These are phyloP conservation scores for Chlamydomonas sphaeroides DNA, from an alignment of 139 green algal genomes.

Conservation along the genomic window DNA sequence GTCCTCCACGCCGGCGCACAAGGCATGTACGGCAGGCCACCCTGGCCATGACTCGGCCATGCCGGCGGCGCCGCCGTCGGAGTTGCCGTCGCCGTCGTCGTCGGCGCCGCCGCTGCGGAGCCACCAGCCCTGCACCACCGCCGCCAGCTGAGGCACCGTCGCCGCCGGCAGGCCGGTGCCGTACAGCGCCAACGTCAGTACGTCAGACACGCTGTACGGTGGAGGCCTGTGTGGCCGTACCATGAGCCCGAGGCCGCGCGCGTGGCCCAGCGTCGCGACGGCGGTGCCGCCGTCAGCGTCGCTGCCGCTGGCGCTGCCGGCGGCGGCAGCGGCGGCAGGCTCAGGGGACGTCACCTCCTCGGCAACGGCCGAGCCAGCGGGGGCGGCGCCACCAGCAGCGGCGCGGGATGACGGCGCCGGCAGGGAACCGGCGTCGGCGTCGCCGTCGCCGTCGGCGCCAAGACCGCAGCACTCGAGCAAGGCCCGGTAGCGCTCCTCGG, in stretches of 20 bases:
- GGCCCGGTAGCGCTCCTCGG: no score
- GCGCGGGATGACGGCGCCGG: no score
- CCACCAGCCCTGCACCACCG: constrained; percentile 20
- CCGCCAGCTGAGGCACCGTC: not conserved
- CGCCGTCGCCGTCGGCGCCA: no score
- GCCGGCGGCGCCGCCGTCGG: not conserved
- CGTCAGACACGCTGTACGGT: not conserved
- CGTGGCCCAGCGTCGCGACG: constrained; percentile 20
- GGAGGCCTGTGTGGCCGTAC: constrained; percentile 1
- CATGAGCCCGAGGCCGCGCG: constrained; percentile 26
- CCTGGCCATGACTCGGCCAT: not conserved
- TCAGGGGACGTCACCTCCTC: no score
- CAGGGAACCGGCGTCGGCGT: no score
- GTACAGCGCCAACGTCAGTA: constrained; percentile 25
- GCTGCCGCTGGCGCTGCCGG: not conserved
- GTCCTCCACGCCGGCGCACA: constrained; percentile 25
- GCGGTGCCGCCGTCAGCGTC: not conserved
- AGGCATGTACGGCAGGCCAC: not conserved
- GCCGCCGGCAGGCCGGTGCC: constrained; percentile 3
- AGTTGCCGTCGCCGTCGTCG: not conserved
- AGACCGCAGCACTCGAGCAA: no score
- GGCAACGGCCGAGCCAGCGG: no score
- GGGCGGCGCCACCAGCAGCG: no score
- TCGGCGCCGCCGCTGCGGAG: not conserved
- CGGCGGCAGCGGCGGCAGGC: no score